Evolutionary conservation across 192 early-diverging fungal genomes (phyloP), one percentile per base, ranked within the genome.

Genomic region (Umbelopsis vinacea): DNA sequence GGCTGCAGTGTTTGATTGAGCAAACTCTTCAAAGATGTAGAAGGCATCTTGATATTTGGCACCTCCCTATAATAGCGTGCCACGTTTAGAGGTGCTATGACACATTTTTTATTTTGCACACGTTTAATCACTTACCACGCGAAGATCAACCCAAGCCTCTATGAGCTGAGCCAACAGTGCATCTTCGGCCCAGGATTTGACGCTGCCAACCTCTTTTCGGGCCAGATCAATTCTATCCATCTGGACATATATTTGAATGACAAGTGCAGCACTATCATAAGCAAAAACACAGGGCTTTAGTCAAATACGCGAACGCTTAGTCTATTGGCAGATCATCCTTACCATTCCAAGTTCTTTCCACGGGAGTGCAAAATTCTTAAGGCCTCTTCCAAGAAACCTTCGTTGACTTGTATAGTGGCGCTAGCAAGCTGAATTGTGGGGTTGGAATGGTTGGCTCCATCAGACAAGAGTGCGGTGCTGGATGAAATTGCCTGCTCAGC

Each of bases 1-100:
- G 37, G 85, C 82, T 4, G 84, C 76, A 43, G 91, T 87, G 33
- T 89, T 84, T 0, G 94, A 89, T 69, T 92, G 92, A 7, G 91
- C 94, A 55, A 99, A 88, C 77, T 98, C 97, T 74, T 98, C 95
- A 71, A 94, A 97, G 35, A 95, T 93, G 84, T 97, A 98, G 69
- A 89, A 92, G 0, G 96, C 90, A 77, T 97, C 95, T 72, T 90
- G 92, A 69, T 91, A 92, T 69, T 94, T 93, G 24, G 88, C 78
- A 1, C 91, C 93, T 12, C 93, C 94, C 84, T 89, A 57, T 45
- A 10, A 38, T 33, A 60, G 23, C 2, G 37, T 6, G 40, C 40
- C 40, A 43, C 29, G 12, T 33, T 55, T 12, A 74, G n/a, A 48
- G 48, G 5, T 8, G 60, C 11, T 24, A 26, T 19, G 45, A 12